These are phyloP conservation scores for Pseudomonodictys pantanalensis DNA, from an alignment of 495 filamentous ascomycete species.

Conservation along the genomic window DNA sequence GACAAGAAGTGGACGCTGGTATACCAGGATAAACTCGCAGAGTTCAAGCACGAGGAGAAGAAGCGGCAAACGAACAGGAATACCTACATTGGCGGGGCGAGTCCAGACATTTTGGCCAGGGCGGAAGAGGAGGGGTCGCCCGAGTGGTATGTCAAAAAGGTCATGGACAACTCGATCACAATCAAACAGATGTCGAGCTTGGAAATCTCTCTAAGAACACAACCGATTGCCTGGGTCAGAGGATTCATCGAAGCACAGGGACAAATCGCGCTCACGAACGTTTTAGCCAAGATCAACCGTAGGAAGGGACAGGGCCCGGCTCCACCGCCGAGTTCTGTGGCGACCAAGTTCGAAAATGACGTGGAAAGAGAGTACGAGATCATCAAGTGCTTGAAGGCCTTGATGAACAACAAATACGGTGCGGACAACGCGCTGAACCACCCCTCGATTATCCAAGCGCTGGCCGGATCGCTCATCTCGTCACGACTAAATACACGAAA, in stretches of 20 bases:
- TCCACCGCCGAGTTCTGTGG: slow-evolving; percentile 46
- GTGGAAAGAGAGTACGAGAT: slow-evolving; percentile 96
- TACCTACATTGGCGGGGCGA: slow-evolving; percentile 51
- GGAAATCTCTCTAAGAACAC: slow-evolving; percentile 89
- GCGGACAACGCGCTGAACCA: slow-evolving; percentile 95
- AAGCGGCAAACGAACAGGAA: slow-evolving; percentile 67
- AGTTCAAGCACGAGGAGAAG: slow-evolving; percentile 92
- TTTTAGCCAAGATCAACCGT: slow-evolving; percentile 88
- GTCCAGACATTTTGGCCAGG: slow-evolving; percentile 64
- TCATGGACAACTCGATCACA: slow-evolving; percentile 93
- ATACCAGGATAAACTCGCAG: slow-evolving; percentile 88
- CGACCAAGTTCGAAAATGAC: slow-evolving; percentile 70
- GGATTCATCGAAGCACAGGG: slow-evolving; percentile 96
- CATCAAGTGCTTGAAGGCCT: slow-evolving; percentile 90
- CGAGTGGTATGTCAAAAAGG: slow-evolving; percentile 96
- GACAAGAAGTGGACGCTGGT: slow-evolving; percentile 97
- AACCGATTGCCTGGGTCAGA: slow-evolving; percentile 96
- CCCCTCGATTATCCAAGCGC: slow-evolving; percentile 81
- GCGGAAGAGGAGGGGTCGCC: slow-evolving; percentile 93
- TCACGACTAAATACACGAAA: slow-evolving; percentile 89
- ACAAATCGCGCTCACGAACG: slow-evolving; percentile 92
- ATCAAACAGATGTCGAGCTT: slow-evolving; percentile 86
- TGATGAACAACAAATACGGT: slow-evolving; percentile 99
- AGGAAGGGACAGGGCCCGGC: slow-evolving; percentile 71
- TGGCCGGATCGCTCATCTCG: slow-evolving; percentile 83